phyloP scores from a whole-genome alignment of 2,329 filamentous ascomycete species.

The Boeremia lycopersici region DNA sequence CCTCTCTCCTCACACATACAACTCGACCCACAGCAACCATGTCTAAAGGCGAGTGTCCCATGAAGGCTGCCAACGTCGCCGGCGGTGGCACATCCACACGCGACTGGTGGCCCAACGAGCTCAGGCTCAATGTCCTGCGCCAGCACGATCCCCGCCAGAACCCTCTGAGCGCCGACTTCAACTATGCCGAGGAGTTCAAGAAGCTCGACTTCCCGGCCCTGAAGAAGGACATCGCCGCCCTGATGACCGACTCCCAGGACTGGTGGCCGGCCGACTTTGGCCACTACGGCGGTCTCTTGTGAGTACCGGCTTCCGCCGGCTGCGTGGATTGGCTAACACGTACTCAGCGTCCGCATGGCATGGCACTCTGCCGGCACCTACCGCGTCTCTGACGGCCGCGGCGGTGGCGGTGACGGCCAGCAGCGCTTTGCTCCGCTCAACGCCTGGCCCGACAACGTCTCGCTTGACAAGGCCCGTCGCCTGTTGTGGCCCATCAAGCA shows the following conservation, averaged over 20 bases:
- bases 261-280: constrained; percentile 85
- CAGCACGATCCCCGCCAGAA: constrained; percentile 70
- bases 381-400: constrained; percentile 75
- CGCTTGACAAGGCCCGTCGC: constrained; percentile 79
- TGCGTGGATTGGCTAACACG: constrained; percentile 7
- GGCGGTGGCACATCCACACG: constrained; percentile 70
- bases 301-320: constrained; percentile 1
- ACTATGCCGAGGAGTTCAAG: constrained; percentile 76
- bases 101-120: constrained; percentile 76
- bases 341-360: constrained; percentile 68
- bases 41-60: constrained; percentile 44
- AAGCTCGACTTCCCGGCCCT: constrained; percentile 71
- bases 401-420: constrained; percentile 75
- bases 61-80: constrained; percentile 42
- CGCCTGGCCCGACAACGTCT: constrained; percentile 81
- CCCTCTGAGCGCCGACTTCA: constrained; percentile 69
- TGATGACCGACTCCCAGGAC: constrained; percentile 80
- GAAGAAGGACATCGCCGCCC: constrained; percentile 72
- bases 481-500: constrained; percentile 83
- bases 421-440: constrained; percentile 82
- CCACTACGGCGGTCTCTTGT: constrained; percentile 78
- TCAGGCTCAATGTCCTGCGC: constrained; percentile 74
- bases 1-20: constrained; percentile 14
- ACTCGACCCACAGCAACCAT: constrained; percentile 33
- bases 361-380: constrained; percentile 84